Evolutionary conservation across 225 moss, liverwort and hornwort species (phyloP).

Genomic region (Thuidium tamariscinum): DNA sequence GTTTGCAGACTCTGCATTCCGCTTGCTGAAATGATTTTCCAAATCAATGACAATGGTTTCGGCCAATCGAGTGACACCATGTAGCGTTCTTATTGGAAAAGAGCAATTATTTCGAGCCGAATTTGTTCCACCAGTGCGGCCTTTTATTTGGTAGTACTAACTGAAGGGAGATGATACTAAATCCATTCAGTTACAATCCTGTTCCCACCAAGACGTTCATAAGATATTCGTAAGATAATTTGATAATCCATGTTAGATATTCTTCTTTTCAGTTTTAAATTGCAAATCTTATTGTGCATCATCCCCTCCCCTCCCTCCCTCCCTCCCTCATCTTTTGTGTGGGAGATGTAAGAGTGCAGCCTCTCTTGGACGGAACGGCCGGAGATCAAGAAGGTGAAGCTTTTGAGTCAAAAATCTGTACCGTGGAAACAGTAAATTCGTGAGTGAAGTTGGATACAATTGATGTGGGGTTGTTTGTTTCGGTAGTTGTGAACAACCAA

Average conservation of each 20-base stretch:
- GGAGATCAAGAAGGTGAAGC: neutral
- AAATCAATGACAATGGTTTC: neutral
- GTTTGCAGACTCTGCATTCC: neutral
- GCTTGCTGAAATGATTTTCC: neutral
- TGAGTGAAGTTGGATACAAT: neutral
- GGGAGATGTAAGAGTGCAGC: neutral
- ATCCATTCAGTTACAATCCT: neutral
- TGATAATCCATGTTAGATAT: too few relatives aligned
- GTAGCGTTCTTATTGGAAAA: neutral
- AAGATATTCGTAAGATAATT: neutral
- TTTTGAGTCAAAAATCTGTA: neutral
- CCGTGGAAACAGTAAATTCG: neutral
- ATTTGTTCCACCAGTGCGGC: too few relatives aligned
- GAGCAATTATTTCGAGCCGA: too few relatives aligned
- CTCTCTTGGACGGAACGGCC: neutral
- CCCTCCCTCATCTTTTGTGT: neutral
- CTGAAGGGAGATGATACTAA: neutral
- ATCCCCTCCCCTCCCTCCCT: too few relatives aligned
- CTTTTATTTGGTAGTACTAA: too few relatives aligned
- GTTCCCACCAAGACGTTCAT: neutral
- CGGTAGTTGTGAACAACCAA: neutral
- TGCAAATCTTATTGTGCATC: too few relatives aligned
- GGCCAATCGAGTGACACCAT: neutral
- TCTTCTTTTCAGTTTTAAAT: neutral
- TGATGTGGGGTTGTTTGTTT: neutral